These are phyloP conservation scores for Saprolegnia diclina DNA, from an alignment of 352 stramenopile species.

Conservation along the genomic window DNA sequence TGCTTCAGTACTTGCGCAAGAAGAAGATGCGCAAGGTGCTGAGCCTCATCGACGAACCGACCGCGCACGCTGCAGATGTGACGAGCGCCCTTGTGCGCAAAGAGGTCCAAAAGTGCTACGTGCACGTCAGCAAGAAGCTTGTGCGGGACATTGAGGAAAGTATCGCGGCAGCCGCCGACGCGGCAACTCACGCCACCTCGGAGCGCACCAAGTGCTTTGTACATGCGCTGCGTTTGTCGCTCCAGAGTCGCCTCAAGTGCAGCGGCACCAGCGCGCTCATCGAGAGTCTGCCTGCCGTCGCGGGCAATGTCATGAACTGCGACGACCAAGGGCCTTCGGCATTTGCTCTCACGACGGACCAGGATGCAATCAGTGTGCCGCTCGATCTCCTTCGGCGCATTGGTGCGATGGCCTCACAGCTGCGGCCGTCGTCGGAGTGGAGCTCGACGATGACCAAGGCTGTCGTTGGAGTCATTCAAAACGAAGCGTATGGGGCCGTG, in stretches of 20 bases:
- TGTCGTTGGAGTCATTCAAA: neutral
- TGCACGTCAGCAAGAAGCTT: neutral
- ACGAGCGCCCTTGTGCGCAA: neutral
- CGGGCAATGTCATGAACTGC: neutral
- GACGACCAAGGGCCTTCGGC: neutral
- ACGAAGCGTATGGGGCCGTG: neutral
- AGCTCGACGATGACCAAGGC: neutral
- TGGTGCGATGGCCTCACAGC: too few relatives aligned
- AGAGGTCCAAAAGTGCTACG: neutral
- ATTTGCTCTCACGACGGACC: neutral
- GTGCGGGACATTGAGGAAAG: neutral
- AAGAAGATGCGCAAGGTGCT: neutral
- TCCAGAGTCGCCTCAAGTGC: neutral
- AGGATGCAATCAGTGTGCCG: neutral
- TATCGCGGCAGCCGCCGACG: neutral
- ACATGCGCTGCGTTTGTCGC: neutral
- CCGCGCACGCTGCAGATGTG: neutral
- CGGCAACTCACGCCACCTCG: neutral
- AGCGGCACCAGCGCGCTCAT: constrained; percentile 5
- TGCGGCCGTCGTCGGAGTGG: neutral
- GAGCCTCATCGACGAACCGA: neutral
- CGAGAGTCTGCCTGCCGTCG: neutral
- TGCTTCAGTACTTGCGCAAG: neutral
- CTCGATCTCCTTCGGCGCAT: neutral
- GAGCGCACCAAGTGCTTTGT: neutral